A percentile compares a stretch with the other conserved stretches of the same genome.
These are phyloP conservation scores for Friedmanniomyces endolithicus DNA, from an alignment of 495 filamentous ascomycete species.

Conservation along the genomic window DNA sequence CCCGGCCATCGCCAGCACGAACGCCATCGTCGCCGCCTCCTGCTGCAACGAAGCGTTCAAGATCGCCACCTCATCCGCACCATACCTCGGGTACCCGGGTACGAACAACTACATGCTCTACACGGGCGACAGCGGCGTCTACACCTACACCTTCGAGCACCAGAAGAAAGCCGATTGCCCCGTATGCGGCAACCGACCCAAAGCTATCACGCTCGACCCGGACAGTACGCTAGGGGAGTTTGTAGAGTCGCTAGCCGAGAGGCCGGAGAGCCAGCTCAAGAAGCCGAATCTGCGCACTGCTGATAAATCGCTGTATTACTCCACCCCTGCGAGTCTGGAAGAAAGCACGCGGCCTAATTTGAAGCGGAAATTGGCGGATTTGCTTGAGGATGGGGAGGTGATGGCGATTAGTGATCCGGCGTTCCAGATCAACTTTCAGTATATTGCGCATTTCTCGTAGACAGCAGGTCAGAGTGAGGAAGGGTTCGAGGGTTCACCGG, in stretches of 20 bases:
- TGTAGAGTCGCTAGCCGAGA: conserved; percentile 68
- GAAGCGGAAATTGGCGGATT: conserved; percentile 55
- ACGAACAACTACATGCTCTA: conserved; percentile 98
- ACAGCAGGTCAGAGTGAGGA: not conserved
- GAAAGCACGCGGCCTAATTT: conserved; percentile 73
- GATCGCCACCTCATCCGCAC: conserved; percentile 69
- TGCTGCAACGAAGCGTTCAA: conserved; percentile 97
- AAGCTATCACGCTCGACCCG: conserved; percentile 56
- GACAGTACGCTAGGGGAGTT: conserved; percentile 69
- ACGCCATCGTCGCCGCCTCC: conserved; percentile 86
- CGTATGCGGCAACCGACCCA: conserved; percentile 75
- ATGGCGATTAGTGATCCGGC: conserved; percentile 75
- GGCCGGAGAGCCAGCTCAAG: conserved; percentile 62
- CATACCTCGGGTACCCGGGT: conserved; percentile 45
- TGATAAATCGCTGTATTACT: conserved; percentile 78
- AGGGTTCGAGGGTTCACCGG: not conserved
- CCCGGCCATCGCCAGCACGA: conserved; percentile 93
- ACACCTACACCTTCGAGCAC: conserved; percentile 92
- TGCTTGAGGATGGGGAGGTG: conserved; percentile 55
- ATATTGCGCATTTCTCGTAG: conserved; percentile 46
- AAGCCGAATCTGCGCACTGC: conserved; percentile 78
- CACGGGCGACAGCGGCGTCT: conserved; percentile 84
- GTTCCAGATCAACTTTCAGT: conserved; percentile 41
- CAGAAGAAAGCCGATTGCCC: conserved; percentile 87
- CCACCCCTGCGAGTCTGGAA: conserved; percentile 65